Percentiles rank a stretch among this genome's conserved stretches.
Conservation (phyloP, 108 stramenopile genomes). For the Tribonema minus region DNA sequence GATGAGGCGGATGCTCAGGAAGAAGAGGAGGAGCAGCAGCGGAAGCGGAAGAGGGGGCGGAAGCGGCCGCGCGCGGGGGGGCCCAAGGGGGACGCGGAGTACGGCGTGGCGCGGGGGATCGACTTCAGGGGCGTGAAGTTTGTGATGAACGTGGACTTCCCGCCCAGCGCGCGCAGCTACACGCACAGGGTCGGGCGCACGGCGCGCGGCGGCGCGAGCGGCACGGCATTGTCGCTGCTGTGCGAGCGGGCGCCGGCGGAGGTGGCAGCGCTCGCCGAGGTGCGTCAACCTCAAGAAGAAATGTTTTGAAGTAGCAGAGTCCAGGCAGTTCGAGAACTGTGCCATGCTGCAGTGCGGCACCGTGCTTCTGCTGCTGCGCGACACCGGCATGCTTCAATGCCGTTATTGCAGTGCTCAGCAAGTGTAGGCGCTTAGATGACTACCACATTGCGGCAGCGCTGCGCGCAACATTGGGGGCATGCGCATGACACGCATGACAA, state of each 20-base stretch:
- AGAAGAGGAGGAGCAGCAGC: slow-evolving; percentile 48
- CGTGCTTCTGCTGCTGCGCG: no score
- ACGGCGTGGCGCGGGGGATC: slow-evolving; percentile 87
- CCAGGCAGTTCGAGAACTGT: no score
- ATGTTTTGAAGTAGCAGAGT: no score
- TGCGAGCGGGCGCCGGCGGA: slow-evolving; percentile 44
- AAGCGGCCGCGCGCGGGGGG: background rate
- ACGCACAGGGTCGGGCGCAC: slow-evolving; percentile 96
- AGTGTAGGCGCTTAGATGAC: no score
- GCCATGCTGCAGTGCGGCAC: no score
- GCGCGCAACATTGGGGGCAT: no score
- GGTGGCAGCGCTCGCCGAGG: slow-evolving; percentile 53
- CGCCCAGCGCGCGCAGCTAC: slow-evolving; percentile 76
- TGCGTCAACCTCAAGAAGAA: slow-evolving; percentile 30
- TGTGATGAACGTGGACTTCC: slow-evolving; percentile 96
- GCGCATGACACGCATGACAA: no score
- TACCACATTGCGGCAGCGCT: no score
- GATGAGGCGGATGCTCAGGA: slow-evolving; percentile 5
- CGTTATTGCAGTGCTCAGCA: no score
- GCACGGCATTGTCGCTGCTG: slow-evolving; percentile 85
- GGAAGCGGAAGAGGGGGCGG: background rate
- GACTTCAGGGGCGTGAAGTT: slow-evolving; percentile 89
- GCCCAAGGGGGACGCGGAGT: slow-evolving; percentile 51
- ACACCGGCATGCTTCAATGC: no score
- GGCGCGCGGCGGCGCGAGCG: slow-evolving; percentile 87